A percentile compares a stretch with the other conserved stretches of the same genome.
Evolutionary conservation across 306 rosid species (phyloP).

Genomic region (Oemleria cerasiformis): DNA sequence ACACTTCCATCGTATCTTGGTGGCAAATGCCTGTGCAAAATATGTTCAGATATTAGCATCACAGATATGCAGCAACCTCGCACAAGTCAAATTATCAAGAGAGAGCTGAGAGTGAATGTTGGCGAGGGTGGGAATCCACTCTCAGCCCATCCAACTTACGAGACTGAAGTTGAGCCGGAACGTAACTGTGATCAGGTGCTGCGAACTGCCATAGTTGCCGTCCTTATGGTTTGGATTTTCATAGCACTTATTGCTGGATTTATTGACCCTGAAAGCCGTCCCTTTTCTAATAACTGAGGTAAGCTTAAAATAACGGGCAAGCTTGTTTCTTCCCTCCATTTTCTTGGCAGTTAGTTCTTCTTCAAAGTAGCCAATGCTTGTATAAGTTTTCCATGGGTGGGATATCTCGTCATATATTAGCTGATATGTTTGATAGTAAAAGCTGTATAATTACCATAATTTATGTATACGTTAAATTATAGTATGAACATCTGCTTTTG

Average conservation of each 20-base stretch:
- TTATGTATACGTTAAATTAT: not conserved
- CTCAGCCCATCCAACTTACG: constrained; percentile 32
- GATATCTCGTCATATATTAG: not conserved
- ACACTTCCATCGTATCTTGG: constrained; percentile 68
- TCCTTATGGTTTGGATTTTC: constrained; percentile 62
- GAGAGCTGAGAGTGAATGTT: constrained; percentile 21
- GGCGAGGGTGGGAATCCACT: constrained; percentile 25
- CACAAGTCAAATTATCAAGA: constrained; percentile 35
- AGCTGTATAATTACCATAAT: constrained; percentile 5
- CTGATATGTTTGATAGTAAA: not conserved
- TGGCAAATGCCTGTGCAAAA: constrained; percentile 68
- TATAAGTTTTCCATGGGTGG: not conserved
- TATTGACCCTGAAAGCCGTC: constrained; percentile 41
- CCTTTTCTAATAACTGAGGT: constrained; percentile 22
- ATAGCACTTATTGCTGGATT: constrained; percentile 60
- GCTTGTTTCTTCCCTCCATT: not conserved
- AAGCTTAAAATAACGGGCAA: not conserved
- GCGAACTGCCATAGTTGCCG: constrained; percentile 64
- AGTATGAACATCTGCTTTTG: not conserved
- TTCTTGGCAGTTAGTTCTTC: not conserved
- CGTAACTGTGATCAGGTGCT: constrained; percentile 45
- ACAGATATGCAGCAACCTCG: constrained; percentile 25
- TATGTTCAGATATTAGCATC: constrained; percentile 50
- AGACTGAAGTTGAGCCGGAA: constrained; percentile 28
- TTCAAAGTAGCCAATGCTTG: no score